Conservation (phyloP, 2,329 filamentous ascomycete species). For the Corynespora cassiicola region DNA sequence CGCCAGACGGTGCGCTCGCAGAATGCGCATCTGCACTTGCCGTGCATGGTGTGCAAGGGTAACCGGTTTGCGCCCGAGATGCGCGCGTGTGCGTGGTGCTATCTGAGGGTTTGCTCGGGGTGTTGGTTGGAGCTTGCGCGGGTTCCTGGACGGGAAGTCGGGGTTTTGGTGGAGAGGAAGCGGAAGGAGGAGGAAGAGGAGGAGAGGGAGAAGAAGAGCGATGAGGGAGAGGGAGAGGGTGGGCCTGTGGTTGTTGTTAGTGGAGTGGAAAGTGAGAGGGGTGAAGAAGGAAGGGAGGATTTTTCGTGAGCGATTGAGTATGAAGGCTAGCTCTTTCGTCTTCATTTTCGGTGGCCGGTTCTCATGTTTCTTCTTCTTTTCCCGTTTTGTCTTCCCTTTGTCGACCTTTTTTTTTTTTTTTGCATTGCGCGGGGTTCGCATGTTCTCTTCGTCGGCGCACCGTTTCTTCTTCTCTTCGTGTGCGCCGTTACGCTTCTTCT, state of each 20-base stretch:
- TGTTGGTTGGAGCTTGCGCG: conserved; percentile 34
- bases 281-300: conserved; percentile 5
- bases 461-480: too few species aligned
- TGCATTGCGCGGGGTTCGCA: too few species aligned
- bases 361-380: background rate
- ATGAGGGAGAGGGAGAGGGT: conserved; percentile 1
- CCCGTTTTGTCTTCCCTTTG: conserved; percentile 1
- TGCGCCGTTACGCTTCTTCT: too few species aligned
- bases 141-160: conserved; percentile 26
- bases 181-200: conserved; percentile 1
- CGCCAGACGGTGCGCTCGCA: conserved; percentile 30
- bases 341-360: conserved; percentile 1
- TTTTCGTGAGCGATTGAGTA: conserved; percentile 5
- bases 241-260: conserved; percentile 13
- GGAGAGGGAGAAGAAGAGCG: conserved; percentile 1
- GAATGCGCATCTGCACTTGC: conserved; percentile 40
- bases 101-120: conserved; percentile 37
- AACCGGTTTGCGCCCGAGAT: too few species aligned
- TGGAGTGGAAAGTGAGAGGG: conserved; percentile 2
- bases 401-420: background rate
- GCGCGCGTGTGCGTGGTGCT: conserved; percentile 43
- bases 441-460: too few species aligned
- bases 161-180: conserved; percentile 20
- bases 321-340: conserved; percentile 4
- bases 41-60: conserved; percentile 43